Evolutionary conservation across 169 alveolate species (phyloP).

Genomic region (Hammondia hammondi): DNA sequence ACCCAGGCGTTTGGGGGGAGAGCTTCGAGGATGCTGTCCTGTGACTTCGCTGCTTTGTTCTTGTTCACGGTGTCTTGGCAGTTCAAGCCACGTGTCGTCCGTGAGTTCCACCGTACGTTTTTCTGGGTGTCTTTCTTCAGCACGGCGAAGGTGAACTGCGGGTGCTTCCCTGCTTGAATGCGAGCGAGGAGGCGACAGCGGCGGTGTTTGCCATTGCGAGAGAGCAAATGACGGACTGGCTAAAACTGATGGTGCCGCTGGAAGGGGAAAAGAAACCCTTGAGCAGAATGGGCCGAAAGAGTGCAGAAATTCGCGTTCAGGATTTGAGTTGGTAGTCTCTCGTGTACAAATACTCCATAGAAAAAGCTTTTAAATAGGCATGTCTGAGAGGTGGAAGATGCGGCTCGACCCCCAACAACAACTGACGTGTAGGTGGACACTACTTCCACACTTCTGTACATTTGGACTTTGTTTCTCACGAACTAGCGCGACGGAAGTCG

Average conservation of each 20-base stretch:
- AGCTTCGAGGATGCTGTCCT: neutral
- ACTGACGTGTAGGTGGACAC: no score
- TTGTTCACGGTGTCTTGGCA: neutral
- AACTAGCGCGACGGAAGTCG: no score
- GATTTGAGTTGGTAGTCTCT: no score
- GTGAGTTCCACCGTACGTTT: neutral
- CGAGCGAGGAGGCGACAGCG: conserved; percentile 36
- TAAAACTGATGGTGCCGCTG: neutral
- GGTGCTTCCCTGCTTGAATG: conserved; percentile 54
- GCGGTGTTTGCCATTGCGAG: conserved; percentile 5
- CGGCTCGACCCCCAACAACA: no score
- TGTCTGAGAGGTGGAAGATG: no score
- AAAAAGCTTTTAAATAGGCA: no score
- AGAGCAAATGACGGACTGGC: conserved; percentile 39
- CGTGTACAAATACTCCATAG: no score
- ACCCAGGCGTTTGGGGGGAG: neutral
- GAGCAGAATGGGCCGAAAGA: no score
- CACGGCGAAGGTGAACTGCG: conserved; percentile 49
- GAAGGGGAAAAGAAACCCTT: no score
- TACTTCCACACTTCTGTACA: no score
- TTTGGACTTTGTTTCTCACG: no score
- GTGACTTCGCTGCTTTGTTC: neutral
- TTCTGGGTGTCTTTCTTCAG: neutral
- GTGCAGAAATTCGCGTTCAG: no score
- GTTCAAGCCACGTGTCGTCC: neutral